These are phyloP conservation scores for Xylaria sp. DNA, from an alignment of 2,329 filamentous ascomycete species.

Conservation along the genomic window DNA sequence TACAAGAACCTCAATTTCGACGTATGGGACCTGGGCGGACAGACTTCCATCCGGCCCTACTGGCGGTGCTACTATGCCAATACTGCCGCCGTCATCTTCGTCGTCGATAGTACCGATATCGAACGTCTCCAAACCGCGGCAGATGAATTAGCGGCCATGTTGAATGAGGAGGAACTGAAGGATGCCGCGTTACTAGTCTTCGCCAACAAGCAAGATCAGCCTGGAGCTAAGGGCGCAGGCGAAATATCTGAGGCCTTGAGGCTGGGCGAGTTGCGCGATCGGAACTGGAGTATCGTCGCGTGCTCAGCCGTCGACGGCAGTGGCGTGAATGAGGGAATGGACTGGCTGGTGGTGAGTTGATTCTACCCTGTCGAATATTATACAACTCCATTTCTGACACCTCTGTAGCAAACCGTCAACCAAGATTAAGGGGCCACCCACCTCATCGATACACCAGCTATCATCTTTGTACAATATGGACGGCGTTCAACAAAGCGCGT, in stretches of 20 bases:
- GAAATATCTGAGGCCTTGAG: conserved; percentile 95
- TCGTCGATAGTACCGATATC: conserved; percentile 97
- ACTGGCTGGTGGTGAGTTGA: conserved; percentile 87
- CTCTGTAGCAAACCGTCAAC: conserved; percentile 38
- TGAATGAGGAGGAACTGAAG: conserved; percentile 95
- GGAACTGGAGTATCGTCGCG: conserved; percentile 99
- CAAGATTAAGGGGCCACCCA: conserved; percentile 29
- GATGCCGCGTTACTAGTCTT: conserved; percentile 94
- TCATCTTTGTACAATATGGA: conserved; percentile 35
- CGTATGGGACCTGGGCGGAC: conserved; percentile 97
- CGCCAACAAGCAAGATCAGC: conserved; percentile 99
- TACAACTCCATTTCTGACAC: conserved; percentile 19
- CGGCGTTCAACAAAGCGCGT: conserved; percentile 52
- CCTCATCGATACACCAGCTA: conserved; percentile 19
- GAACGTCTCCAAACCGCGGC: conserved; percentile 91
- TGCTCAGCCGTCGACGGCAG: conserved; percentile 96
- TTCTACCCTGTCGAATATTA: background rate
- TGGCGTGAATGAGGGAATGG: conserved; percentile 97
- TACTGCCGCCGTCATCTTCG: conserved; percentile 97
- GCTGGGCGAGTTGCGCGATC: conserved; percentile 88
- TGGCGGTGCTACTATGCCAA: conserved; percentile 99
- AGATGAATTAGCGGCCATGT: conserved; percentile 92
- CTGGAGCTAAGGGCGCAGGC: conserved; percentile 93
- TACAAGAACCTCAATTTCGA: conserved; percentile 99
- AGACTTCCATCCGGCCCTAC: conserved; percentile 98